These are phyloP conservation scores for Hemileia vastatrix DNA, from an alignment of 1,284 basidiomycete genomes.

Conservation along the genomic window DNA sequence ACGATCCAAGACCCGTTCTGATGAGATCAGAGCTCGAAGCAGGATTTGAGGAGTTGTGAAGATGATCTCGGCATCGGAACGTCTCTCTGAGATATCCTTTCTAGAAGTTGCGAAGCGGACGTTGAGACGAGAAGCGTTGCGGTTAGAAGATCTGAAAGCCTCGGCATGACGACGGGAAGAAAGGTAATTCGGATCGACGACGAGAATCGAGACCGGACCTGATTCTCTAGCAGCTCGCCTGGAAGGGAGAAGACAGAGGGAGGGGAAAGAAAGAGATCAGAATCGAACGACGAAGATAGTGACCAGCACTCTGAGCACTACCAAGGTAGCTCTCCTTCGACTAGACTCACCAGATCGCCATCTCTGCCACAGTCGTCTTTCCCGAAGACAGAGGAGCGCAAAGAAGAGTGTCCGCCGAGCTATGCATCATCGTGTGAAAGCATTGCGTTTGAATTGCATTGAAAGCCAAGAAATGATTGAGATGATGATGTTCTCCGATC, in stretches of 20 bases:
- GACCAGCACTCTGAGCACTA: conserved; percentile 48
- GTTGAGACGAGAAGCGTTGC: conserved; percentile 17
- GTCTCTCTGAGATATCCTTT: neutral
- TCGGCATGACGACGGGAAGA: conserved; percentile 50
- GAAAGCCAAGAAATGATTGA: conserved; percentile 51
- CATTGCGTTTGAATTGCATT: conserved; percentile 84
- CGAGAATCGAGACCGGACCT: conserved; percentile 1
- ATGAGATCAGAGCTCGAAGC: conserved; percentile 33
- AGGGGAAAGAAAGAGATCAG: neutral
- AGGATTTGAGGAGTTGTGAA: conserved; percentile 45
- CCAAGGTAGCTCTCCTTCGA: conserved; percentile 45
- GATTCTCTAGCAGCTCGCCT: conserved; percentile 26
- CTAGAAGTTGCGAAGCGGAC: too few species aligned
- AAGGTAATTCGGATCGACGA: conserved; percentile 39
- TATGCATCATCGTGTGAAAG: conserved; percentile 72
- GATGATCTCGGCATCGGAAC: conserved; percentile 29
- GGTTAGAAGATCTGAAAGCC: conserved; percentile 51
- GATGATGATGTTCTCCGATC: conserved; percentile 47
- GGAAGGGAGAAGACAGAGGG: neutral
- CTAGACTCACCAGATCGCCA: conserved; percentile 58
- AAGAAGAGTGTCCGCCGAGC: conserved; percentile 62
- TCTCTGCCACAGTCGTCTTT: conserved; percentile 64
- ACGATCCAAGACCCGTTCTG: conserved; percentile 43
- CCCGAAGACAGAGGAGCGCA: conserved; percentile 73
- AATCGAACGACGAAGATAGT: too few species aligned